Percentiles rank a stretch among this genome's conserved stretches.
phyloP scores from a whole-genome alignment of 1,284 basidiomycete species.

The Trametes polyzona region DNA sequence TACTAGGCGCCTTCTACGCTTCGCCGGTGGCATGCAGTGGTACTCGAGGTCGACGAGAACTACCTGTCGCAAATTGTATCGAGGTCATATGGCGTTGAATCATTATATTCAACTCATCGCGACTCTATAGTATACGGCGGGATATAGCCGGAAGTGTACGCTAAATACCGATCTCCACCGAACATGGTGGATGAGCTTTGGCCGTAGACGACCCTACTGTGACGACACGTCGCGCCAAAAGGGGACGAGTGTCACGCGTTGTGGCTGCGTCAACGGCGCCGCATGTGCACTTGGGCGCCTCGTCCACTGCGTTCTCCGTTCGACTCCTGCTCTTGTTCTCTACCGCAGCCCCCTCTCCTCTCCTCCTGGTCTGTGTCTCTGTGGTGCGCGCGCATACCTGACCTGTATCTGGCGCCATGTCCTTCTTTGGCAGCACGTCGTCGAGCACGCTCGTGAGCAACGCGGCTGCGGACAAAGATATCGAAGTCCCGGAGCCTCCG shows the following conservation, averaged over 20 bases:
- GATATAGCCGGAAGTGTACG: too few species aligned
- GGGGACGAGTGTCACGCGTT: slow-evolving; percentile 1
- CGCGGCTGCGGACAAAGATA: slow-evolving; percentile 57
- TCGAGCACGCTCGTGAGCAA: slow-evolving; percentile 34
- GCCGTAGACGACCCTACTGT: background rate
- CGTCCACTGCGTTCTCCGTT: background rate
- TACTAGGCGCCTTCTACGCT: too few species aligned
- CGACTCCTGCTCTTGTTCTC: background rate
- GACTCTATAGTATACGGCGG: too few species aligned
- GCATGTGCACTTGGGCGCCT: slow-evolving; percentile 1
- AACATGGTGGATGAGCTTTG: too few species aligned
- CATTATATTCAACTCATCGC: too few species aligned
- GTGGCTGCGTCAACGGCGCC: slow-evolving; percentile 1
- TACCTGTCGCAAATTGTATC: too few species aligned
- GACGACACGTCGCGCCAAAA: background rate
- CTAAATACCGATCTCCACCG: too few species aligned
- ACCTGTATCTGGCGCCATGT: slow-evolving; percentile 33
- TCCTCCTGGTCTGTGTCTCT: too few species aligned
- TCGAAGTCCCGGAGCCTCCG: slow-evolving; percentile 77
- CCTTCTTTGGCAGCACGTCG: slow-evolving; percentile 43
- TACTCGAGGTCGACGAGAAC: too few species aligned
- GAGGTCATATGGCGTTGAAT: too few species aligned
- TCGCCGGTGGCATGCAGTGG: too few species aligned
- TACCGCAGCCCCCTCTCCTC: background rate
- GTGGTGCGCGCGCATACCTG: background rate